phyloP scores from a whole-genome alignment of 495 filamentous ascomycete genomes.

The Tirmania nivea region DNA sequence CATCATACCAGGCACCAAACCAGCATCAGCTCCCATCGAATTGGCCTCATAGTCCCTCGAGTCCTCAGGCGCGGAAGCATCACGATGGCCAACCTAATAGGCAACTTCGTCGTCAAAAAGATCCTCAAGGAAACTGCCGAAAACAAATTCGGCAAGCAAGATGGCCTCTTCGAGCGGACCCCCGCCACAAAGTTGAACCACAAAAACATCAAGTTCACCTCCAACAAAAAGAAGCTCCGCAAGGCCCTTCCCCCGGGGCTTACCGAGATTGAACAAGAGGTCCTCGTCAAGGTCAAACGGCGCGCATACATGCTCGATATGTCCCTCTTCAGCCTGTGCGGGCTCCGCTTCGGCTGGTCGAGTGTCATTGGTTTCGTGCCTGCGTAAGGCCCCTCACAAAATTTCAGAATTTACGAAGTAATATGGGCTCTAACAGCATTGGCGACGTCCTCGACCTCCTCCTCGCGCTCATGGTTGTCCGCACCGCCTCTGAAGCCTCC shows the following conservation, averaged over 20 bases:
- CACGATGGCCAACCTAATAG: constrained; percentile 32
- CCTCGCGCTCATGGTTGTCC: constrained; percentile 47
- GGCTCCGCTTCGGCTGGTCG: constrained; percentile 63
- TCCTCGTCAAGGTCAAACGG: constrained; percentile 60
- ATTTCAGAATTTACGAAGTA: neutral
- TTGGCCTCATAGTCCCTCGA: too few species aligned
- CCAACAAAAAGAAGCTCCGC: constrained; percentile 41
- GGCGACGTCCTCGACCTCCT: constrained; percentile 56
- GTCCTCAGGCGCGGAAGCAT: neutral
- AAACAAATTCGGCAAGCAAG: constrained; percentile 43
- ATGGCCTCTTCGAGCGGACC: constrained; percentile 54
- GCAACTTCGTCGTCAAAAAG: constrained; percentile 39
- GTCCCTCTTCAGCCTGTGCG: constrained; percentile 49
- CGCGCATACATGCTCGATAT: constrained; percentile 67
- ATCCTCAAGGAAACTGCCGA: constrained; percentile 41
- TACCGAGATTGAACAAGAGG: constrained; percentile 52
- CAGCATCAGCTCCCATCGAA: too few species aligned
- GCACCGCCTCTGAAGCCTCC: constrained; percentile 45
- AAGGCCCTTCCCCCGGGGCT: constrained; percentile 51
- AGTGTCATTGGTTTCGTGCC: constrained; percentile 64
- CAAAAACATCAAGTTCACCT: constrained; percentile 14
- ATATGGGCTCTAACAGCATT: constrained; percentile 24
- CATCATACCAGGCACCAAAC: too few species aligned
- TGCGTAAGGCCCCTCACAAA: constrained; percentile 23
- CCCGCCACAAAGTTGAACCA: constrained; percentile 45